Evolutionary conservation across 2,329 filamentous ascomycete species (phyloP), one percentile per base, ranked within the genome.

Genomic region (Diaporthe sp.): DNA sequence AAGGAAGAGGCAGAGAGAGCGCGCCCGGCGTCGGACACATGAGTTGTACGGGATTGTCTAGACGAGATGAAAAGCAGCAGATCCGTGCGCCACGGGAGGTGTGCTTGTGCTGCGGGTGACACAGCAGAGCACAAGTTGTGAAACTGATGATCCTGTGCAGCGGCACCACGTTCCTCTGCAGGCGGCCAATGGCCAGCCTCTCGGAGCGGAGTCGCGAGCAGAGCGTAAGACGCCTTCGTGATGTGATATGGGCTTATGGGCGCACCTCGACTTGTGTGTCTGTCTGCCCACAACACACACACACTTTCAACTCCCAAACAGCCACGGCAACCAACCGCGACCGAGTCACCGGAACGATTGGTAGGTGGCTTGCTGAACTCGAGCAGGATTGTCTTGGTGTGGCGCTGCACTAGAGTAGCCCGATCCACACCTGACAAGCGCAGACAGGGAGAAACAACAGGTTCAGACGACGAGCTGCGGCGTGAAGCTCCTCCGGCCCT

Each of bases 111-210:
- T 71, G 57, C 45, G 30, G 45, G 72, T 70, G 54, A 60, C 64
- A 74, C 54, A 52, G 57, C 45, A 70, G 64, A 47, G 55, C 66
- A 71, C 72, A 74, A 64, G 55, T 71, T 74, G 72, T 74, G 72
- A 71, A 74, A 71, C 72, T 5, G 55, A 61, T 45, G 72, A 57
- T 42, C 55, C 58, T 30, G 64, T 54, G 64, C 70, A 47, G 61
- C 57, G 22, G 45, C 68, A 42, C 52, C 68, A 45, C 38, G 54
- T 47, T 70, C 50, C 50, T n/a, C 35, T 55, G 35, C 50, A 47
- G 28, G 55, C 55, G 25, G 30, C 55, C 47, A 71, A 30, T 61
- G 45, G 55, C 33, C 69, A 52, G 38, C 42, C 55, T 28, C 68
- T n/a, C 68, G 68, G 25, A 35, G 40, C 38, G 9, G 55, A 52